A percentile compares a stretch with the other conserved stretches of the same genome.
These are phyloP conservation scores for Diplodia scrobiculata DNA, from an alignment of 2,329 filamentous ascomycete species.

Conservation along the genomic window DNA sequence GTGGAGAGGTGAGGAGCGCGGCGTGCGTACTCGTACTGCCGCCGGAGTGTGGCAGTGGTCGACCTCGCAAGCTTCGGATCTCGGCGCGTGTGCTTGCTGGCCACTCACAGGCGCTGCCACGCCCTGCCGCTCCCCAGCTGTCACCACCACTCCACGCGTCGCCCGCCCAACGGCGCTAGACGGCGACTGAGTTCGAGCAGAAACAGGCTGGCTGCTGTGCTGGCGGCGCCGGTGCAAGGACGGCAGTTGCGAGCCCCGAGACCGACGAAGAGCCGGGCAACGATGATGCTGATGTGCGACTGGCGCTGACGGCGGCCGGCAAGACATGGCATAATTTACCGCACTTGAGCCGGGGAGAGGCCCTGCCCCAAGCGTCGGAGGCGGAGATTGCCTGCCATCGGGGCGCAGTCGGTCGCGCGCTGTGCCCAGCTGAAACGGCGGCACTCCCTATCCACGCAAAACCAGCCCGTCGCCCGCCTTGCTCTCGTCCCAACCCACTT, in stretches of 20 bases:
- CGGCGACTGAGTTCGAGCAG: constrained; percentile 2
- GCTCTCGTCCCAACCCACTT: background rate
- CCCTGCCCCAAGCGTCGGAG: constrained; percentile 6
- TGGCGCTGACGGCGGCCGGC: constrained; percentile 10
- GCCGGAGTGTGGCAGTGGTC: constrained; percentile 12
- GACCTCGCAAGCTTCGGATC: constrained; percentile 1
- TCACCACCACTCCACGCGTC: background rate
- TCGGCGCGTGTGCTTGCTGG: background rate
- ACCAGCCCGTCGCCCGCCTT: constrained; percentile 11
- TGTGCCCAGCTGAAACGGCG: constrained; percentile 15
- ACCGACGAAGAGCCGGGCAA: constrained; percentile 7
- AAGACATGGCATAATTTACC: background rate
- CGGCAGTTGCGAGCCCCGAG: background rate
- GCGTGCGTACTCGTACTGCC: background rate
- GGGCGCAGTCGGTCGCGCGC: constrained; percentile 8
- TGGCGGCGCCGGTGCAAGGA: background rate
- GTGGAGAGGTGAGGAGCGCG: constrained; percentile 16
- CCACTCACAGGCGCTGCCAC: constrained; percentile 1
- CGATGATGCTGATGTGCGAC: constrained; percentile 22
- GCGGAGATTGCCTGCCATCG: constrained; percentile 20
- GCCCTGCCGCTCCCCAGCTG: background rate
- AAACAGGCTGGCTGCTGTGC: background rate
- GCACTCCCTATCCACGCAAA: constrained; percentile 23
- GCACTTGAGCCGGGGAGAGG: too few relatives aligned
- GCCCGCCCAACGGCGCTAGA: background rate